A percentile compares a stretch with the other conserved stretches of the same genome.
phyloP scores from a whole-genome alignment of 768 basidiomycete genomes.

The Hydnomerulius pinastri region DNA sequence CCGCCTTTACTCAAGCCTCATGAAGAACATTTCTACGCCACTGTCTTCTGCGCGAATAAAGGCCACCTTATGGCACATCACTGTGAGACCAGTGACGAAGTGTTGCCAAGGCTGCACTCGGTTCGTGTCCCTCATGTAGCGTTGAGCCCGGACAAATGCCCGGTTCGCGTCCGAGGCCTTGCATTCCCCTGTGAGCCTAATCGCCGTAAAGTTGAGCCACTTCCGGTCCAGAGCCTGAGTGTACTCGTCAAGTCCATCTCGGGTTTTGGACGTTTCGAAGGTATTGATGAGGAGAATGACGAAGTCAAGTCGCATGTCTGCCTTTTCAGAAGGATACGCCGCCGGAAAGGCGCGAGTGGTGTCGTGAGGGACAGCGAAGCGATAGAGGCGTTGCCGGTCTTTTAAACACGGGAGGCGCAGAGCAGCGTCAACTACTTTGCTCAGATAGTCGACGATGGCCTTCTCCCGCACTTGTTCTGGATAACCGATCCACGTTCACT shows the following conservation, averaged over 20 bases:
- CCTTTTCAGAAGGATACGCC: background rate
- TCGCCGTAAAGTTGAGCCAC: too few species aligned
- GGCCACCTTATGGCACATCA: background rate
- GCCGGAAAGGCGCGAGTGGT: background rate
- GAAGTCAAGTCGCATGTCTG: background rate
- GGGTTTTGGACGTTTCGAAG: too few species aligned
- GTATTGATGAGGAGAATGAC: background rate
- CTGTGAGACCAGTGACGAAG: background rate
- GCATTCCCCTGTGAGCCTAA: background rate
- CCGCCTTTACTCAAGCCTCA: background rate
- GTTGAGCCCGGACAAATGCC: background rate
- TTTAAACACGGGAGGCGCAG: background rate
- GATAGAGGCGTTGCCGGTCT: background rate
- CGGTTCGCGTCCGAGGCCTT: background rate
- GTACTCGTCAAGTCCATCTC: too few species aligned
- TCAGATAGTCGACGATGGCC: background rate
- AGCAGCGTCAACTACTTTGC: background rate
- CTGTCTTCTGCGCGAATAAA: slow-evolving; percentile 1
- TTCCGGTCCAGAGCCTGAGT: too few species aligned
- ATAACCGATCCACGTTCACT: background rate
- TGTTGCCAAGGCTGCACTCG: slow-evolving; percentile 3
- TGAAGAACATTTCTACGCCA: background rate
- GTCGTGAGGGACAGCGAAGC: background rate
- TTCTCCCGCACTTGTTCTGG: background rate
- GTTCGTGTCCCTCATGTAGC: slow-evolving; percentile 5